phyloP scores from a whole-genome alignment of 2,329 filamentous ascomycete species.

The Neofusicoccum cordaticola region DNA sequence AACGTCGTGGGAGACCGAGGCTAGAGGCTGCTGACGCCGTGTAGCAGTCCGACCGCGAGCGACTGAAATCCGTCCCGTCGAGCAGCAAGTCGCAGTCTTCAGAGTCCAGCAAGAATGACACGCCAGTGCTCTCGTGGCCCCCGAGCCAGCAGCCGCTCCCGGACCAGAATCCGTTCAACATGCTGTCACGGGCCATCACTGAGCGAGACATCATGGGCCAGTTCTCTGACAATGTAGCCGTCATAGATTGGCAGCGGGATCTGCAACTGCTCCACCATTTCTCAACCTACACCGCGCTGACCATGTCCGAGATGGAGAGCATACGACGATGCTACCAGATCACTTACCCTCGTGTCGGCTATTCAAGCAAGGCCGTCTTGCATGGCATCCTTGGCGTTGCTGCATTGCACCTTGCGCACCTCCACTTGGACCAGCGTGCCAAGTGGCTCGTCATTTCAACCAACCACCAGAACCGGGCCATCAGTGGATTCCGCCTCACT shows the following conservation, averaged over 20 bases:
- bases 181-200: conserved; percentile 15
- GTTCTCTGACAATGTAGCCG: conserved; percentile 19
- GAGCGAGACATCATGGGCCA: conserved; percentile 20
- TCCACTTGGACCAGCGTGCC: conserved; percentile 21
- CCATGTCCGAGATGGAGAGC: conserved; percentile 14
- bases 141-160: background rate
- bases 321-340: conserved; percentile 14
- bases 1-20: background rate
- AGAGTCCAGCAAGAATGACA: conserved; percentile 13
- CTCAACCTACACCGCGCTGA: conserved; percentile 15
- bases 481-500: conserved; percentile 29
- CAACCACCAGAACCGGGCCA: conserved; percentile 38
- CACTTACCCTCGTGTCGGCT: conserved; percentile 10
- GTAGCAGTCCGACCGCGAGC: conserved; percentile 4
- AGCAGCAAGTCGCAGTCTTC: conserved; percentile 11
- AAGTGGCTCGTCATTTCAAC: conserved; percentile 34
- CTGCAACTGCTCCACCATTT: conserved; percentile 18
- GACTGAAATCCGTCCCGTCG: conserved; percentile 6
- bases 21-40: background rate
- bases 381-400: conserved; percentile 18
- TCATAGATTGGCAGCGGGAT: conserved; percentile 17
- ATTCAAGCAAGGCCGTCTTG: conserved; percentile 17
- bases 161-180: conserved; percentile 17
- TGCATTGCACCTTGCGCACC: conserved; percentile 16
- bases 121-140: background rate